Conservation (phyloP, 148 eudicot species). For the Vaccinium corymbosum region DNA sequence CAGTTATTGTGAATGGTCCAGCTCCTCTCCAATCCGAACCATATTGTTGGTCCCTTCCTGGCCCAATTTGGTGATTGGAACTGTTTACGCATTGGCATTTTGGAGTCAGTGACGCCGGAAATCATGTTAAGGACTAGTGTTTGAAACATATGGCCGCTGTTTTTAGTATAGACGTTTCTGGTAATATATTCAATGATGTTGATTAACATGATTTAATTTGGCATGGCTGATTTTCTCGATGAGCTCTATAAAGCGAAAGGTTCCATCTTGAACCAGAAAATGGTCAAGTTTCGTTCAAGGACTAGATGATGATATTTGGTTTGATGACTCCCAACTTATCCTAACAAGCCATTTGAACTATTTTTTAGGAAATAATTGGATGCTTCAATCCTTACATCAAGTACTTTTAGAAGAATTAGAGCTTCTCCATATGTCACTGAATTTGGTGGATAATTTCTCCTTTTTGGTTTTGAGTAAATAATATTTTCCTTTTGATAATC, state of each 20-base stretch:
- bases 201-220: not conserved
- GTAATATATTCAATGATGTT: not conserved
- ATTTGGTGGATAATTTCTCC: not conserved
- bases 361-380: not conserved
- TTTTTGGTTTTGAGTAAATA: not conserved
- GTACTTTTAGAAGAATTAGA: not conserved
- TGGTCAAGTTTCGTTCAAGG: not conserved
- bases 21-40: not conserved
- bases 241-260: not conserved
- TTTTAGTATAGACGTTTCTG: not conserved
- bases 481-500: not conserved
- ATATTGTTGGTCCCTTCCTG: not conserved
- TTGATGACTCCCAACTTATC: not conserved
- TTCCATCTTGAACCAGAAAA: not conserved
- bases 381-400: not conserved
- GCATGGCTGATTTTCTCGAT: not conserved
- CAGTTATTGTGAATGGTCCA: not conserved
- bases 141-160: no score
- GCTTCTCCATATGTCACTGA: not conserved
- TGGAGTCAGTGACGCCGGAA: no score
- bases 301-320: not conserved
- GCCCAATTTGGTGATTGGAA: no score
- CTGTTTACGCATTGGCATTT: no score
- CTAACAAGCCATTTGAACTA: not conserved
- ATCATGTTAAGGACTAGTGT: no score